Percentiles rank a stretch among this genome's conserved stretches.
Evolutionary conservation across 2,329 filamentous ascomycete genomes (phyloP).

Genomic region (Teratosphaeria zuluensis): DNA sequence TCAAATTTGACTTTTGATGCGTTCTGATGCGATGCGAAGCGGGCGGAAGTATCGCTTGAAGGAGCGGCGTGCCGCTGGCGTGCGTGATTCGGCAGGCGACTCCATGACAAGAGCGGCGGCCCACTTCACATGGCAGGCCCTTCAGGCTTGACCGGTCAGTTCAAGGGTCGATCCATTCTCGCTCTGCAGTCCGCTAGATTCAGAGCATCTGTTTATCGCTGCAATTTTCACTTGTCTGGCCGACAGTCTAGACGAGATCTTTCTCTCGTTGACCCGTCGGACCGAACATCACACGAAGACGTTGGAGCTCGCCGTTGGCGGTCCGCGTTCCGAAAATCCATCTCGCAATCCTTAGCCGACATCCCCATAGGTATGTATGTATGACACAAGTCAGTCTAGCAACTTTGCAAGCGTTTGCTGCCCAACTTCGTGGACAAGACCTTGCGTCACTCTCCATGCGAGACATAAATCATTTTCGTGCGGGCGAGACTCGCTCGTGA

Average conservation of each 20-base stretch:
- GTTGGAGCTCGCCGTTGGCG: not conserved
- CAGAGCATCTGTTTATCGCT: not conserved
- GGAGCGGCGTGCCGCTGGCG: not conserved
- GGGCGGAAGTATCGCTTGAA: not conserved
- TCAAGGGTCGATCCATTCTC: not conserved
- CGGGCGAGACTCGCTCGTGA: not conserved
- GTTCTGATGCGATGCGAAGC: not conserved
- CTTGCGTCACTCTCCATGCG: not conserved
- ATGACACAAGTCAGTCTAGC: not conserved
- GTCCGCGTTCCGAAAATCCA: not conserved
- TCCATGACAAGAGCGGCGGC: not conserved
- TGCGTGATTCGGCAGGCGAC: not conserved
- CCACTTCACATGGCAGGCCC: not conserved
- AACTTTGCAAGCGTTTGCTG: not conserved
- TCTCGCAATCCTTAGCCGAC: not conserved
- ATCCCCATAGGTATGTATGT: not conserved
- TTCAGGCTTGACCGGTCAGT: not conserved
- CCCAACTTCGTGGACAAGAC: not conserved
- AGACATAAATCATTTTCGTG: not conserved
- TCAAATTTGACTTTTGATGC: not conserved
- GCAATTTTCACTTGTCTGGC: not conserved
- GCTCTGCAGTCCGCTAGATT: not conserved
- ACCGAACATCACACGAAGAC: not conserved
- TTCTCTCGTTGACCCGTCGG: not conserved
- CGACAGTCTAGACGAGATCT: not conserved